phyloP scores from a whole-genome alignment of 2,329 filamentous ascomycete species.

The Sclerotinia subarctica region DNA sequence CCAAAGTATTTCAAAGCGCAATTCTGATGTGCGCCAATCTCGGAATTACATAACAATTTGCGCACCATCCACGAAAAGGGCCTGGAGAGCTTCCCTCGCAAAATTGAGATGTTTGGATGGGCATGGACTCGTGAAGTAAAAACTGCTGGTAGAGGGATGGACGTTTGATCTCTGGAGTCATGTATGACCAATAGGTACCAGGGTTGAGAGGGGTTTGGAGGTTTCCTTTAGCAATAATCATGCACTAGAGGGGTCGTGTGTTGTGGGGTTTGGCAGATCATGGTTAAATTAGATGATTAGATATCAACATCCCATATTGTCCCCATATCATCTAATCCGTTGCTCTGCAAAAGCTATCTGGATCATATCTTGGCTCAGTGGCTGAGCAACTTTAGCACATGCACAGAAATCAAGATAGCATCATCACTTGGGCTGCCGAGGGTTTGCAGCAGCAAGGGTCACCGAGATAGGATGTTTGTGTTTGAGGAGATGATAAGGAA shows the following conservation, averaged over 20 bases:
- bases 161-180: neutral
- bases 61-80: constrained; percentile 1
- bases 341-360: neutral
- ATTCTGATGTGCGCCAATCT: constrained; percentile 5
- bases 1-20: constrained; percentile 2
- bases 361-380: constrained; percentile 3
- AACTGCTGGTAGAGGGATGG: neutral
- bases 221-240: constrained; percentile 20
- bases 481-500: constrained; percentile 12
- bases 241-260: constrained; percentile 12
- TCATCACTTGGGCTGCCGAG: neutral
- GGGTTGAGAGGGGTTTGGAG: neutral
- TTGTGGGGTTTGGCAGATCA: constrained; percentile 8
- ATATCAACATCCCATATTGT: constrained; percentile 6
- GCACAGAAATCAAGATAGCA: neutral
- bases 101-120: neutral
- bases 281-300: neutral
- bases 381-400: constrained; percentile 8
- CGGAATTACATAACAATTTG: constrained; percentile 13
- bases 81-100: neutral
- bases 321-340: neutral
- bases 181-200: constrained; percentile 18
- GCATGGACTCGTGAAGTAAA: neutral
- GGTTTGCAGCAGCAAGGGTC: neutral
- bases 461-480: neutral